phyloP scores from a whole-genome alignment of 1,284 basidiomycete species.

The Porphyrellus sp. region DNA sequence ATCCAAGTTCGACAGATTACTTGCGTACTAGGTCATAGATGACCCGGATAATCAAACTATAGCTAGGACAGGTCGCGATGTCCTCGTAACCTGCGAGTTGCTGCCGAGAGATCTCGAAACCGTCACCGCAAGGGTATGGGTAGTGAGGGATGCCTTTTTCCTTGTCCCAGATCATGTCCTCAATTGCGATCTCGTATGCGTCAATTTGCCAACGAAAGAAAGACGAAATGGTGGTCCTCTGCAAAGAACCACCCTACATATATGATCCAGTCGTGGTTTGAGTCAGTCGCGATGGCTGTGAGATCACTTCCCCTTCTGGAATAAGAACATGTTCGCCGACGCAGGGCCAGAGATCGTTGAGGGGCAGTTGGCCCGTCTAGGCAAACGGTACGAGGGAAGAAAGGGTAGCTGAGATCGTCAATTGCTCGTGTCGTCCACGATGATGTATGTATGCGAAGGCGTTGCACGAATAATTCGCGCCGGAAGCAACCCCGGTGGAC shows the following conservation, averaged over 20 bases:
- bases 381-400: too few species aligned
- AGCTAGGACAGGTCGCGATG: conserved; percentile 96
- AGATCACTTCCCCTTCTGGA: too few species aligned
- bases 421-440: too few species aligned
- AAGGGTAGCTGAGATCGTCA: too few species aligned
- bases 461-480: too few species aligned
- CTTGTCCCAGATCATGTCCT: conserved; percentile 92
- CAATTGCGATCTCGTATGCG: conserved; percentile 90
- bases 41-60: conserved; percentile 89
- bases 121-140: conserved; percentile 97
- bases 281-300: conserved; percentile 1
- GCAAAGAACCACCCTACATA: too few species aligned
- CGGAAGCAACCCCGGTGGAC: too few species aligned
- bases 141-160: conserved; percentile 86
- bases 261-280: background rate
- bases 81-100: conserved; percentile 93
- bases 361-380: too few species aligned
- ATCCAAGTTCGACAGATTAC: too few species aligned
- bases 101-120: conserved; percentile 90
- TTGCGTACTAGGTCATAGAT: conserved; percentile 89
- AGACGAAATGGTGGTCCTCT: background rate
- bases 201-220: conserved; percentile 49
- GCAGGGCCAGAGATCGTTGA: too few species aligned
- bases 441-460: too few species aligned
- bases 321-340: too few species aligned